phyloP scores from a whole-genome alignment of 768 basidiomycete species.

The Pleurotus sapidus region DNA sequence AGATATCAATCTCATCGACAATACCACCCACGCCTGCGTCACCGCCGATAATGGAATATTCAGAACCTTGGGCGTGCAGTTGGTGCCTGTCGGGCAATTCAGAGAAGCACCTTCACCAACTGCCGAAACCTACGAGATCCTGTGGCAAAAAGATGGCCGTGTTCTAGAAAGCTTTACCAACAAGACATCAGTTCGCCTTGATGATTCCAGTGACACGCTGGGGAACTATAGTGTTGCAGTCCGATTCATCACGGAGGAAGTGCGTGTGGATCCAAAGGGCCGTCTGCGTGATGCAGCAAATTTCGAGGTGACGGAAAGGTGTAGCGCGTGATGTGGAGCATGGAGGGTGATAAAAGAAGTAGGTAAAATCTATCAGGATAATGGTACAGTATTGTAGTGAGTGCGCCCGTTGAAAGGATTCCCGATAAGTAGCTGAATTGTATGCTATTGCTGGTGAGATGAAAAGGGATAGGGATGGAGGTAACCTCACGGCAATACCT shows the following conservation, averaged over 20 bases:
- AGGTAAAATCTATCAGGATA: constrained; percentile 3
- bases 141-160: constrained; percentile 50
- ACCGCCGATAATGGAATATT: constrained; percentile 11
- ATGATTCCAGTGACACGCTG: constrained; percentile 24
- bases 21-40: constrained; percentile 38
- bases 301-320: background rate
- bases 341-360: background rate
- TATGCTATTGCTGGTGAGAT: constrained; percentile 4
- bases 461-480: background rate
- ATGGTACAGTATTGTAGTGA: constrained; percentile 7
- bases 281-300: background rate
- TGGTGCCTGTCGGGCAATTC: constrained; percentile 64
- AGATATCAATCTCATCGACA: constrained; percentile 62
- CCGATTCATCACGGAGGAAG: constrained; percentile 53
- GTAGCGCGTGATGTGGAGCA: background rate
- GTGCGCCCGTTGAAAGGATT: background rate
- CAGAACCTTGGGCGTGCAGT: constrained; percentile 40
- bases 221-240: constrained; percentile 48
- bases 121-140: constrained; percentile 45
- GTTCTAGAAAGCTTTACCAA: constrained; percentile 46
- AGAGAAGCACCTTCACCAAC: constrained; percentile 21
- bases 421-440: constrained; percentile 2
- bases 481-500: constrained; percentile 3
- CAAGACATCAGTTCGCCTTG: constrained; percentile 37
- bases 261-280: constrained; percentile 38